Base-by-base conservation (phyloP, 1,139 yeast species). In the Debaryomyces subglobosus region DNA sequence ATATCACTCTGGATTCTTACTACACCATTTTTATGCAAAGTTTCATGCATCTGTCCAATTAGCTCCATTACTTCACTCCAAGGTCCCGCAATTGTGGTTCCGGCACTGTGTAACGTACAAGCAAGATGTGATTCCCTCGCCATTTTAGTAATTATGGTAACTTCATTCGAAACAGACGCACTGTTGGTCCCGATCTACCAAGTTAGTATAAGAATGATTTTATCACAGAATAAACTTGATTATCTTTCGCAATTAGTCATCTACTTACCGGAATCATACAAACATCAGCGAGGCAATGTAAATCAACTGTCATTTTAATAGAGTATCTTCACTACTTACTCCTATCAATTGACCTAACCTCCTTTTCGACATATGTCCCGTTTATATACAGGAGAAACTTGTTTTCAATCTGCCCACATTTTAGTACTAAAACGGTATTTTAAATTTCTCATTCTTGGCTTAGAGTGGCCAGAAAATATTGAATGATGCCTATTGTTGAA, bases 41-140 rank as follows among this genome's bases (percentile, higher is more conserved):
- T 71, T 59, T 85, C 84, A 59, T 90, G 97, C 59, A 89, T 71
- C 56, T 81, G 78, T n/a, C 96, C 96, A 58, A 90, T 86, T 48
- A 88, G 69, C 27, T 75, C 81, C 82, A 85, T 86, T 2, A 90
- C 96, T 48, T 86, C 89, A 60, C 84, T 82, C 96, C 96, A 90
- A n/a, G 91, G 91, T 0, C 97, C 97, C 59, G 87, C 88, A 59
- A 89, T 86, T 4, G 96, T 89, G 8, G 96, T 89, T 5, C 96
- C 96, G 1, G 96, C 96, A 55, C 94, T 85, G 67, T 90, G 96
- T 54, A 90, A 71, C 0, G 89, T 83, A 50, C 86, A 83, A 46
- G 82, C 77, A 47, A 90, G 72, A 5, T 79, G 83, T 16, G 88
- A 81, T 12, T 74, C 75, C 49, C 84, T 75, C 24, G 90, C 83